phyloP scores from a whole-genome alignment of 768 basidiomycete species.

The Stropharia rugosoannulata region DNA sequence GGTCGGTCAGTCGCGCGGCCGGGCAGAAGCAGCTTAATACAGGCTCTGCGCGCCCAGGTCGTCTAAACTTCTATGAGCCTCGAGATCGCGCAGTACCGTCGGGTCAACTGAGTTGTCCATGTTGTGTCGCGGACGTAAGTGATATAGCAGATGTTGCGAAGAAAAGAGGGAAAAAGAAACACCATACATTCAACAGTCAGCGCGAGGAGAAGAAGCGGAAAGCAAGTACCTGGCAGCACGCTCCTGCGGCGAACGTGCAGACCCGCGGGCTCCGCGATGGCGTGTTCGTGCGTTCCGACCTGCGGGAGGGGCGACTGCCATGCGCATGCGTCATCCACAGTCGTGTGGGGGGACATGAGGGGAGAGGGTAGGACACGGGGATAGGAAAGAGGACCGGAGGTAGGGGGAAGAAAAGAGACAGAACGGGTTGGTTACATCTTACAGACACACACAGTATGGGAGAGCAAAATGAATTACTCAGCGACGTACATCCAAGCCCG shows the following conservation, averaged over 20 bases:
- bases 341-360: not conserved
- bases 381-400: not conserved
- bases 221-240: conserved; percentile 77
- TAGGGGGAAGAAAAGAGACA: conserved; percentile 7
- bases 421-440: conserved; percentile 8
- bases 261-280: conserved; percentile 42
- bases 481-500: conserved; percentile 76
- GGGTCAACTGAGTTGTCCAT: conserved; percentile 64
- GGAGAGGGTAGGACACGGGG: not conserved
- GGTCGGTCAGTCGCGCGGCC: too few relatives aligned
- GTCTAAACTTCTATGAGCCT: conserved; percentile 83
- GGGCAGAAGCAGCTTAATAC: conserved; percentile 4
- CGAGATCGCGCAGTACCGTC: conserved; percentile 82
- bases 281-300: conserved; percentile 56
- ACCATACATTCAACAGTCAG: conserved; percentile 10
- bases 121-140: too few relatives aligned
- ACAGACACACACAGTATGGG: conserved; percentile 6
- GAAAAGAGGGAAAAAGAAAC: conserved; percentile 11
- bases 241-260: conserved; percentile 94
- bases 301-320: conserved; percentile 66
- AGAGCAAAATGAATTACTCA: conserved; percentile 13
- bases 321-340: not conserved
- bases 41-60: conserved; percentile 33
- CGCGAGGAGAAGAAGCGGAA: conserved; percentile 11
- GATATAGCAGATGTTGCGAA: not conserved